Conservation (phyloP, 345 rosid genomes). For the Linum tenue region DNA sequence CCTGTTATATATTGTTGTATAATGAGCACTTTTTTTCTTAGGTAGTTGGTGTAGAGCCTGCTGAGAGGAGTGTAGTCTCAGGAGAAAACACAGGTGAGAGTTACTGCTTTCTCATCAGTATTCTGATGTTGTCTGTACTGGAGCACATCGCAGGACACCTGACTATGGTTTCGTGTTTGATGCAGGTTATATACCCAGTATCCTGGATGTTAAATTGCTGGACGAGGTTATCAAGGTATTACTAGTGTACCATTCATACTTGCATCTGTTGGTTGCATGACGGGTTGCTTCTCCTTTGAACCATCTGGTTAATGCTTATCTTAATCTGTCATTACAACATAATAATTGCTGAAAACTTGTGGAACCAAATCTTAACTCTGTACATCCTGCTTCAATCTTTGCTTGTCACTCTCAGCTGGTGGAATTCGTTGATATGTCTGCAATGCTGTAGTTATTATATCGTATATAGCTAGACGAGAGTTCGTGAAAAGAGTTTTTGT, state of each 20-base stretch:
- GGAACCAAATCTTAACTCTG: too few species aligned
- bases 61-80: constrained; percentile 81
- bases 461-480: background rate
- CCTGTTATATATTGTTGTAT: background rate
- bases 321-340: too few species aligned
- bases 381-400: too few species aligned
- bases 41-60: constrained; percentile 95
- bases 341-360: too few species aligned
- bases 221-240: constrained; percentile 81
- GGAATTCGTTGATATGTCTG: background rate
- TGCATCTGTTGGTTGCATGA: background rate
- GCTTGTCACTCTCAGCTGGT: too few species aligned
- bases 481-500: background rate
- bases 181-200: constrained; percentile 71
- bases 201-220: constrained; percentile 70
- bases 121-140: constrained; percentile 5
- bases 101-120: constrained; percentile 7
- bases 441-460: background rate
- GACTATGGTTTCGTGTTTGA: constrained; percentile 8
- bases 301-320: too few species aligned
- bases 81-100: constrained; percentile 67
- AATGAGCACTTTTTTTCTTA: constrained; percentile 20
- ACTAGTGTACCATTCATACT: background rate
- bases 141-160: constrained; percentile 6
- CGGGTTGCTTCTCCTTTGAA: background rate